Evolutionary conservation across 257 asterid species (phyloP).

Genomic region (Solanum medicagineum): DNA sequence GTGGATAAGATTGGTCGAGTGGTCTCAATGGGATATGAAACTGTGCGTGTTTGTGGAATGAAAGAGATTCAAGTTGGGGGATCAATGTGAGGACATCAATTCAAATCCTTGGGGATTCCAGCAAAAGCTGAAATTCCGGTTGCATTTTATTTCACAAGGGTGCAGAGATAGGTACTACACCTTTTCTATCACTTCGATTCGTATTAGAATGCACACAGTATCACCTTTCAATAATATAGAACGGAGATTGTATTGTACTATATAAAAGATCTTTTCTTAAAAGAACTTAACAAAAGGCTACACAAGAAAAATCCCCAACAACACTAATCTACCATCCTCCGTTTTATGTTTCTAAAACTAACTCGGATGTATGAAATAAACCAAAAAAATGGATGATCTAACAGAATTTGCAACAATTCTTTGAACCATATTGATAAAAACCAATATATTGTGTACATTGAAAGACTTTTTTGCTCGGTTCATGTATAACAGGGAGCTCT

Average conservation of each 20-base stretch:
- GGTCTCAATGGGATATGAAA: neutral
- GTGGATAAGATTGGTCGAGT: neutral
- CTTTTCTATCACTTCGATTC: neutral
- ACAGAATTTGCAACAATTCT: neutral
- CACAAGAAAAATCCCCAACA: neutral
- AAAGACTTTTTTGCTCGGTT: neutral
- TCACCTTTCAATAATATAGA: neutral
- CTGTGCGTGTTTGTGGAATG: neutral
- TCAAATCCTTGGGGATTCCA: neutral
- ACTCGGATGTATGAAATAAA: neutral
- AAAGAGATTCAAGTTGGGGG: neutral
- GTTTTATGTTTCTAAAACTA: neutral
- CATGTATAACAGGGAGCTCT: neutral
- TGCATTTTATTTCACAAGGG: neutral
- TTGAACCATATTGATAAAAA: neutral
- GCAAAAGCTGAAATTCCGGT: neutral
- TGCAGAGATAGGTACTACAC: neutral
- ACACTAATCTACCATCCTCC: neutral
- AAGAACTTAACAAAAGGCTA: neutral
- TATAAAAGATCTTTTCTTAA: neutral
- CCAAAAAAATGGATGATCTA: neutral
- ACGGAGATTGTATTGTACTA: neutral
- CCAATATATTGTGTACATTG: neutral
- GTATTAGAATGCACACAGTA: neutral
- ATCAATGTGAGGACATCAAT: neutral